These are phyloP conservation scores for Penicillium paneum DNA, from an alignment of 2,329 filamentous ascomycete species.

Conservation along the genomic window DNA sequence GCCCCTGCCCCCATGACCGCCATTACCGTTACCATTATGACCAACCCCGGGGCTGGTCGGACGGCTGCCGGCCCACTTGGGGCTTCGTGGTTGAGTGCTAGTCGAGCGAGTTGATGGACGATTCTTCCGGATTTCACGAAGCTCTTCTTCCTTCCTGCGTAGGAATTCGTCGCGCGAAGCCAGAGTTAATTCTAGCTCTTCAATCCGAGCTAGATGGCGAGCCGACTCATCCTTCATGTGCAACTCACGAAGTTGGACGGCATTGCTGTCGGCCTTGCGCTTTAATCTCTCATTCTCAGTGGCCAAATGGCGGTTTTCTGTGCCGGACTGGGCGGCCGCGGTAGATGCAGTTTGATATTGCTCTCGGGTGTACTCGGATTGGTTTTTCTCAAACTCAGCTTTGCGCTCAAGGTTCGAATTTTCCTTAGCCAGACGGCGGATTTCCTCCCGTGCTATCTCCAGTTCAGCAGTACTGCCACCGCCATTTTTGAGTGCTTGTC, in stretches of 20 bases:
- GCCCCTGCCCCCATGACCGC: conserved; percentile 30
- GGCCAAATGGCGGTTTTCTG: conserved; percentile 38
- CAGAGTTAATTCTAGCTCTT: conserved; percentile 38
- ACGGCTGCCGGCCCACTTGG: conserved; percentile 40
- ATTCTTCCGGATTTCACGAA: conserved; percentile 45
- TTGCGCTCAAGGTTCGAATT: conserved; percentile 37
- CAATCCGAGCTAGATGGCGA: conserved; percentile 37
- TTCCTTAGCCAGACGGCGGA: conserved; percentile 36
- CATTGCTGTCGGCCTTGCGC: conserved; percentile 38
- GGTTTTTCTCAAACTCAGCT: conserved; percentile 42
- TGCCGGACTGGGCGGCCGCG: conserved; percentile 41
- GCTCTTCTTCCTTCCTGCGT: conserved; percentile 45
- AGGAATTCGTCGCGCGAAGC: conserved; percentile 40
- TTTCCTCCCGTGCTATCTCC: conserved; percentile 42
- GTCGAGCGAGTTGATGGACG: conserved; percentile 43
- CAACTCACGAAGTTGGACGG: conserved; percentile 37
- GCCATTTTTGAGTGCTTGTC: conserved; percentile 39
- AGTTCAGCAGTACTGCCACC: conserved; percentile 42
- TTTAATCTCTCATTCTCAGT: conserved; percentile 38
- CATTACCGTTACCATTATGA: conserved; percentile 32
- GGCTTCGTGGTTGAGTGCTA: conserved; percentile 43
- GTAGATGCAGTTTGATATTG: conserved; percentile 49
- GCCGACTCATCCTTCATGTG: conserved; percentile 35
- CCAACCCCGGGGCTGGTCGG: conserved; percentile 40
- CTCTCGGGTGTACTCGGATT: conserved; percentile 46